These are phyloP conservation scores for Purpureocillium lavendulum DNA, from an alignment of 2,329 filamentous ascomycete species.

Conservation along the genomic window DNA sequence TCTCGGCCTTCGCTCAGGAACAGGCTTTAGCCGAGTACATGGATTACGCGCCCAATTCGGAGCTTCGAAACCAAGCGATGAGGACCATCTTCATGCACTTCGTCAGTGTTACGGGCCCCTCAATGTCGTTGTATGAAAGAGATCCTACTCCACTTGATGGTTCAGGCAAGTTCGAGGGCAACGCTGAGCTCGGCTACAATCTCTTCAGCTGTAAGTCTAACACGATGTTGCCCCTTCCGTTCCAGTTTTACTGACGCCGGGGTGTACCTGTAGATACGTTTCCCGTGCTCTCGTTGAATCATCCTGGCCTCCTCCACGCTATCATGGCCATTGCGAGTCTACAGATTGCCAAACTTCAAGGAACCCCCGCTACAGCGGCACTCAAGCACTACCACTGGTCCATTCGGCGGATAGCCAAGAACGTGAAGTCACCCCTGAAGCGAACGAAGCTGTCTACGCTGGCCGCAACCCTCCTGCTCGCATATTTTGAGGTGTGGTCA, in stretches of 20 bases:
- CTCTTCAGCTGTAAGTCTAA: constrained; percentile 52
- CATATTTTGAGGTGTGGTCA: constrained; percentile 90
- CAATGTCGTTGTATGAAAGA: constrained; percentile 80
- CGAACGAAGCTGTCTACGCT: constrained; percentile 72
- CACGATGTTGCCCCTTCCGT: neutral
- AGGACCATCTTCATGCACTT: constrained; percentile 87
- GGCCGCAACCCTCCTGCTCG: constrained; percentile 79
- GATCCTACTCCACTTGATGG: constrained; percentile 65
- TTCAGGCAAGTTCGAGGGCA: constrained; percentile 43
- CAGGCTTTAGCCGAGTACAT: constrained; percentile 56
- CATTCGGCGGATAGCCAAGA: constrained; percentile 67
- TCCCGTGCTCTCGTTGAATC: constrained; percentile 71
- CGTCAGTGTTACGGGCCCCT: constrained; percentile 78
- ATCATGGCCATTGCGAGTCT: constrained; percentile 82
- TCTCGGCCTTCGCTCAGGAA: constrained; percentile 38
- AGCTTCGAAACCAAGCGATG: constrained; percentile 72
- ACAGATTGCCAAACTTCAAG: constrained; percentile 78
- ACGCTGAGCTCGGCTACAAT: constrained; percentile 56
- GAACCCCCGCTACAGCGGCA: constrained; percentile 66
- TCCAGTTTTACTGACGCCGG: neutral
- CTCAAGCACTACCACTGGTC: constrained; percentile 89
- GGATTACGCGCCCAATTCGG: constrained; percentile 57
- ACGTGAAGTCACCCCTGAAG: constrained; percentile 59
- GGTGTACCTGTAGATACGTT: constrained; percentile 52
- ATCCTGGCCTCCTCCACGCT: constrained; percentile 82